Evolutionary conservation across 805 yeast genomes (phyloP).

Genomic region (Saccharomycopsis babjevae): DNA sequence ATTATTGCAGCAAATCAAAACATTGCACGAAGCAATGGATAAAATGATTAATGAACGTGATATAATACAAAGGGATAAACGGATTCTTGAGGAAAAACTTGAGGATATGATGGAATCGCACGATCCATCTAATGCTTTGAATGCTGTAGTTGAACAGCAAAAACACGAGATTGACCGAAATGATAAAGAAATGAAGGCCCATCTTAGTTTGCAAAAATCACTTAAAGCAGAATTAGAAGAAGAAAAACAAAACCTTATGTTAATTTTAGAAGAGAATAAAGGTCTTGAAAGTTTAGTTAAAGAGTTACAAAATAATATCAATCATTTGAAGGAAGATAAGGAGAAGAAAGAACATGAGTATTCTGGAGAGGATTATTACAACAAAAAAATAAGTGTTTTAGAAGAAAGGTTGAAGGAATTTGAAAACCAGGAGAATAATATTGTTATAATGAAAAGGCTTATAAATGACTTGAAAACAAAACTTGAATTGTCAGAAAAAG

Average conservation of each 20-base stretch:
- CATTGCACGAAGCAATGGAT: constrained; percentile 48
- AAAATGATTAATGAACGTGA: constrained; percentile 57
- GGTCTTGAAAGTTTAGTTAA: constrained; percentile 46
- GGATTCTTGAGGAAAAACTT: constrained; percentile 35
- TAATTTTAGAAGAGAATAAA: constrained; percentile 57
- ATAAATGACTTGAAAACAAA: constrained; percentile 44
- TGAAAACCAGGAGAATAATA: constrained; percentile 39
- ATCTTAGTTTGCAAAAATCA: constrained; percentile 25
- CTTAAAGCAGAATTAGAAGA: constrained; percentile 25
- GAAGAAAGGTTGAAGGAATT: constrained; percentile 41
- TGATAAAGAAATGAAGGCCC: constrained; percentile 29
- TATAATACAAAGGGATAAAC: constrained; percentile 41
- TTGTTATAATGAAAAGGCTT: constrained; percentile 45
- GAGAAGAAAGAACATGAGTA: constrained; percentile 43
- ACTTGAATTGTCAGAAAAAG: constrained; percentile 39
- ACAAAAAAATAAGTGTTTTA: constrained; percentile 40
- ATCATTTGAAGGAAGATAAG: constrained; percentile 37
- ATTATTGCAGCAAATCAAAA: constrained; percentile 41
- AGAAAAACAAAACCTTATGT: constrained; percentile 43
- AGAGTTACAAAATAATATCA: constrained; percentile 37
- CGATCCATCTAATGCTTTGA: constrained; percentile 20
- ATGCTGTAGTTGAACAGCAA: constrained; percentile 25
- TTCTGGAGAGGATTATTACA: constrained; percentile 34
- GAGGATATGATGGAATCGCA: constrained; percentile 28
- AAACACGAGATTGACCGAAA: constrained; percentile 25